These are phyloP conservation scores for Wickerhamomyces subpelliculosus DNA, from an alignment of 805 yeast genomes.

Conservation along the genomic window DNA sequence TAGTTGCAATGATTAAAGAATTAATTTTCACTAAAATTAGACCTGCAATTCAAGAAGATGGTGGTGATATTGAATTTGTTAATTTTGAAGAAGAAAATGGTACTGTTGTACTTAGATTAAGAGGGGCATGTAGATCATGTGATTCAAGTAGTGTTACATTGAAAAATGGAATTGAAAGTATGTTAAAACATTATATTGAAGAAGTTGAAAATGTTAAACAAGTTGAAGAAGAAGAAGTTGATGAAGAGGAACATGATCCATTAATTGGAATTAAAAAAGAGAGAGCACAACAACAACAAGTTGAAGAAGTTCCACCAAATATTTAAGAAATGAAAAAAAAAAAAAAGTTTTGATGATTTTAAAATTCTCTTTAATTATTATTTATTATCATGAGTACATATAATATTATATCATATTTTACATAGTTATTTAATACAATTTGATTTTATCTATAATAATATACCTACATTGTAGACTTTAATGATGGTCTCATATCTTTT, in stretches of 20 bases:
- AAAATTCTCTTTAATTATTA: too few species aligned
- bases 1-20: constrained; percentile 62
- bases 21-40: constrained; percentile 61
- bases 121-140: constrained; percentile 72
- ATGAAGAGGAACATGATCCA: constrained; percentile 8
- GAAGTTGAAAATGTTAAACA: constrained; percentile 56
- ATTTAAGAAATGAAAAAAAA: neutral
- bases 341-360: too few species aligned
- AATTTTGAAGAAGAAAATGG: constrained; percentile 54
- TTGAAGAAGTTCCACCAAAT: constrained; percentile 13
- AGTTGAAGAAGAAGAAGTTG: constrained; percentile 34
- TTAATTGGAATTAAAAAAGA: constrained; percentile 10
- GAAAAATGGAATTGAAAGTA: constrained; percentile 62
- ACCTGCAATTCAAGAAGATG: constrained; percentile 72
- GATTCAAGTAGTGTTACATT: constrained; percentile 60
- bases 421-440: too few species aligned
- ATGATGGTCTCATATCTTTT: too few species aligned
- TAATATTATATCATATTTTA: too few species aligned
- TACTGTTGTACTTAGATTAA: constrained; percentile 48
- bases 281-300: neutral
- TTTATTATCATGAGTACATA: too few species aligned
- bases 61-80: constrained; percentile 68
- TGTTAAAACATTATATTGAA: constrained; percentile 64
- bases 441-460: too few species aligned
- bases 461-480: too few species aligned